Evolutionary conservation across 176 grass and related monocot species (phyloP), one percentile per base, ranked within the genome.

Genomic region (Avena insularis): DNA sequence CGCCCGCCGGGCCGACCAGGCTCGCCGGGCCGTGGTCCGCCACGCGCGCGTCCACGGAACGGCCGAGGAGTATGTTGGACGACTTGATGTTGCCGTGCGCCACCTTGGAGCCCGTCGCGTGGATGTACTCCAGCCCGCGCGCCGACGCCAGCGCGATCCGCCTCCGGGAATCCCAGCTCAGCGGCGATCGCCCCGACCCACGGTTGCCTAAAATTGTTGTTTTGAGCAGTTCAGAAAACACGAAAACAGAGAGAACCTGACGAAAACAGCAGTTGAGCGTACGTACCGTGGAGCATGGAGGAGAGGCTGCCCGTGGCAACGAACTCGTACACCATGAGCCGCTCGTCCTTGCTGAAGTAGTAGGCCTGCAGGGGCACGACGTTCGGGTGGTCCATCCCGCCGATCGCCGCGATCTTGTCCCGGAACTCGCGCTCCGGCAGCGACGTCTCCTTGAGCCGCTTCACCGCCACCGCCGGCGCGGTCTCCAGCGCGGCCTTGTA

Each of bases 261-360:
- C 21, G 59, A 27, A 14, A 76, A 35, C 47, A 15, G 11, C n/a
- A 15, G 25, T 6, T n/a, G 20, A 35, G 79, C n/a, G 29, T 83
- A 93, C 94, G 66, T 90, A 93, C 94, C 91, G 72, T 97, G 94
- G 46, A 97, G 94, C 78, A 97, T 84, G 0, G 92, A 86, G 60
- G 92, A 97, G 75, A 97, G 92, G 88, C 90, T 94, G 49, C 92
- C 92, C 49, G 84, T 92, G 71, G 94, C 53, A 2, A 97, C 88
- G 86, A 84, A 87, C 63, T 97, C 92, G 78, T 94, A 97, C 36
- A 97, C 92, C 77, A 94, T 79, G 64, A 97, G 88, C 86, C 90
- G 92, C 94, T 97, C 94, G 71, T 97, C 94, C 86, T 91, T 90
- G 83, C 88, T 97, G 86, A 83, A 94, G 86, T 92, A 97, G 79